Percentiles rank a stretch among this genome's conserved stretches.
Conservation (phyloP, 2,329 filamentous ascomycete species). For the Pseudogymnoascus sp. region DNA sequence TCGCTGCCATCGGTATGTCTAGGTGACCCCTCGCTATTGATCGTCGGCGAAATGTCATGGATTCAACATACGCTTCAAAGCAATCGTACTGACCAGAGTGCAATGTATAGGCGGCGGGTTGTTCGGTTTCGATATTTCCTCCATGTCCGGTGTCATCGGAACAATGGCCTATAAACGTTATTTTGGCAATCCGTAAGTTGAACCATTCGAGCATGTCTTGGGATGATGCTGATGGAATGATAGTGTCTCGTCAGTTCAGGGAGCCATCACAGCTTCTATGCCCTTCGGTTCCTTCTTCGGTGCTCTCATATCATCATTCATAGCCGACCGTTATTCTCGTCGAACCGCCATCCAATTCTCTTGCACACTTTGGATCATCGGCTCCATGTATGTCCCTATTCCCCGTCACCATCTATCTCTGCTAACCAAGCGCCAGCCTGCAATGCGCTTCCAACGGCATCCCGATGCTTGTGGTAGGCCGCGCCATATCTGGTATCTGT, state of each 20-base stretch:
- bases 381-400: constrained; percentile 29
- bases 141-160: constrained; percentile 61
- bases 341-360: constrained; percentile 39
- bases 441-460: constrained; percentile 54
- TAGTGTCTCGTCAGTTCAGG: constrained; percentile 46
- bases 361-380: constrained; percentile 40
- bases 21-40: background rate
- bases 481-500: constrained; percentile 62
- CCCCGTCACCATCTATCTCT: background rate
- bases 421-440: constrained; percentile 34
- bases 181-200: constrained; percentile 49
- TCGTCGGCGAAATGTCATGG: background rate
- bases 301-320: constrained; percentile 45
- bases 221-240: background rate
- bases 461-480: constrained; percentile 62
- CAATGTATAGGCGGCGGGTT: constrained; percentile 49
- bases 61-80: background rate
- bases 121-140: constrained; percentile 73
- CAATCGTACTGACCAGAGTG: background rate
- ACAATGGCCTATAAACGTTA: constrained; percentile 63
- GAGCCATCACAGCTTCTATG: constrained; percentile 66
- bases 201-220: background rate
- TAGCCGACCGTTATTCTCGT: constrained; percentile 46
- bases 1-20: constrained; percentile 50
- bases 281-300: constrained; percentile 62